Base-by-base conservation (phyloP, 2,329 filamentous ascomycete genomes). In the Aspergillus neoniger region DNA sequence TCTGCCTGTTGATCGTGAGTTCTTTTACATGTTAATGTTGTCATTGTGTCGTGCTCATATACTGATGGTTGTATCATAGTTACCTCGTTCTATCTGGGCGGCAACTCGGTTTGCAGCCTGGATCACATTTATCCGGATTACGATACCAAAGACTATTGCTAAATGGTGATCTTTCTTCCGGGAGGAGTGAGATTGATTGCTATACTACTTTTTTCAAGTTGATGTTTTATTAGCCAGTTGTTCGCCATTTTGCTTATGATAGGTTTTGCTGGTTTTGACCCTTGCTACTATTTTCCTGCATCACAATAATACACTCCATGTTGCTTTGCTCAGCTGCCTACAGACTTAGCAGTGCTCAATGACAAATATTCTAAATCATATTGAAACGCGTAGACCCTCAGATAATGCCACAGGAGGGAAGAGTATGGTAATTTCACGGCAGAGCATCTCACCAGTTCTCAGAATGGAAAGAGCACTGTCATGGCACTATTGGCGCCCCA, bases 1-100 rank as follows among this genome's bases (percentile, higher is more conserved):
- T 48, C 64, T 77, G 15, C 63, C 58, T 19, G 73, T 77, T 14
- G 72, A 78, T 50, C 60, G 75, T 76, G 69, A 63, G 72, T 64
- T 30, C 19, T 12, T 52, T 43, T n/a, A 28, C 15, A 36, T 39
- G 19, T 14, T 52, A 21, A 14, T 17, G n/a, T 8, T 30, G 21
- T 43, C 32, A 36, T 36, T 14, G 4, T 15, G 32, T 36, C 10
- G 50, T 30, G 28, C 9, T 32, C 39, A 25, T 12, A 48, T 23
- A 59, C 23, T 41, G n/a, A 54, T 28, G 28, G 48, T 52, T 41
- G 36, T 1, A 28, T 25, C 30, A 14, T 53, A 63, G 58, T 32
- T n/a, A 58, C 54, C 7, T 50, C 61, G 21, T 62, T 61, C 12
- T 65, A 51, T 58, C 53, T 57, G 15, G 51, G 43, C 4, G 52